Percentiles rank a stretch among this genome's conserved stretches.
Evolutionary conservation across 805 yeast species (phyloP).

Genomic region (Saccharomyces kudriavzevii): DNA sequence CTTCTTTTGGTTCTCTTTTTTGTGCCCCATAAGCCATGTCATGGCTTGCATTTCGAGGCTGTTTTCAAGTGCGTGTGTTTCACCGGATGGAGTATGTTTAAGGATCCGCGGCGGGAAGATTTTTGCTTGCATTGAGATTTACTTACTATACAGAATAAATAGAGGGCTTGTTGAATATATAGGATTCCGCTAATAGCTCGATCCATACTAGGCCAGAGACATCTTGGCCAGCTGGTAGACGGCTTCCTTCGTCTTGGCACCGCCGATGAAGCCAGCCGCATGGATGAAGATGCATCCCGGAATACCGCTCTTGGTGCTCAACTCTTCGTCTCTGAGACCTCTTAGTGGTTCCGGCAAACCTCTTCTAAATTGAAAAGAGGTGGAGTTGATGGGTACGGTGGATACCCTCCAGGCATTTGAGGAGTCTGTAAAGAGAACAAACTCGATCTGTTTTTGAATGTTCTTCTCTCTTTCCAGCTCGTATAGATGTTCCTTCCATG

Average conservation of each 20-base stretch:
- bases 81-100: not conserved
- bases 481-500: slow-evolving; percentile 93
- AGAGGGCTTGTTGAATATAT: not conserved
- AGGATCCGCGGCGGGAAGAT: not conserved
- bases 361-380: slow-evolving; percentile 76
- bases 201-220: slow-evolving; percentile 20
- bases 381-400: slow-evolving; percentile 74
- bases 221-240: slow-evolving; percentile 64
- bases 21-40: not conserved
- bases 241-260: slow-evolving; percentile 72
- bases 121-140: not conserved
- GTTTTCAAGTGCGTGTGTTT: not conserved
- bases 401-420: slow-evolving; percentile 74
- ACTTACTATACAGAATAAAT: not conserved
- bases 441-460: slow-evolving; percentile 51
- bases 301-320: slow-evolving; percentile 68
- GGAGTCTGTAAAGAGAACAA: slow-evolving; percentile 76
- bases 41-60: not conserved
- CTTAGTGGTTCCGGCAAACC: slow-evolving; percentile 89
- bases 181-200: too few species aligned
- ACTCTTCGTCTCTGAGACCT: slow-evolving; percentile 86
- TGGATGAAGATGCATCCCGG: slow-evolving; percentile 86
- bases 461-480: slow-evolving; percentile 51
- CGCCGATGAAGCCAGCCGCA: slow-evolving; percentile 97
- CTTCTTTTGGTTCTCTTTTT: not conserved